Percentiles rank a stretch among this genome's conserved stretches.
phyloP scores from a whole-genome alignment of 1,284 basidiomycete genomes.

The Ustilago xerochloae region DNA sequence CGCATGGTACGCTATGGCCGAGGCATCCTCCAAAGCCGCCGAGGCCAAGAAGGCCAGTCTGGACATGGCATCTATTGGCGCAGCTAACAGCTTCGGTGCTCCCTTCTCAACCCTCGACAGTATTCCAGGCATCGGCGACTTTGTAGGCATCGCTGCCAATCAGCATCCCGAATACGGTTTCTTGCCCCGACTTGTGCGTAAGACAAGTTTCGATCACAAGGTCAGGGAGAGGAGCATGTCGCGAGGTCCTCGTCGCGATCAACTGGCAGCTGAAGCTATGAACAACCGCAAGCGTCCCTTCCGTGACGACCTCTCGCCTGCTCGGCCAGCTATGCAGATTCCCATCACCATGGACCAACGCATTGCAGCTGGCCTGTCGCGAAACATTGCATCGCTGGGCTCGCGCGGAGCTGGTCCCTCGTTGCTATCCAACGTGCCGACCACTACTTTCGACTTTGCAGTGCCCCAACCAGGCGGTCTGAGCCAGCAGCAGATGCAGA shows the following conservation, averaged over 20 bases:
- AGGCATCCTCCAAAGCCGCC: conserved; percentile 23
- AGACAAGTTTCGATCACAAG: conserved; percentile 68
- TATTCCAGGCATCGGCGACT: conserved; percentile 66
- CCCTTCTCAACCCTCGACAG: conserved; percentile 62
- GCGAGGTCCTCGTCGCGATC: conserved; percentile 50
- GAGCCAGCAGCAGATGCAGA: conserved; percentile 15
- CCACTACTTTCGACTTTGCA: conserved; percentile 55
- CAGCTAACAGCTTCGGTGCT: conserved; percentile 54
- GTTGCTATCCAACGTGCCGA: conserved; percentile 52
- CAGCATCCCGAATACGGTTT: conserved; percentile 68
- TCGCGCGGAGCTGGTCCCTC: conserved; percentile 25
- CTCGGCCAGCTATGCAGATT: conserved; percentile 50
- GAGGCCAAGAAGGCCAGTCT: conserved; percentile 43
- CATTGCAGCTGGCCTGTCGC: conserved; percentile 64
- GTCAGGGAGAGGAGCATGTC: conserved; percentile 64
- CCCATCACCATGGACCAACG: conserved; percentile 64
- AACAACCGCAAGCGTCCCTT: conserved; percentile 63
- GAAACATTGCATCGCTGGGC: conserved; percentile 54
- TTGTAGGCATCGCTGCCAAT: conserved; percentile 62
- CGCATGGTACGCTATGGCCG: conserved; percentile 29
- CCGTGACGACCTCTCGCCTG: conserved; percentile 60
- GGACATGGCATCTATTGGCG: conserved; percentile 61
- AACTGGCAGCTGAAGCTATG: conserved; percentile 32
- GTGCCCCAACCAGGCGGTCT: conserved; percentile 37
- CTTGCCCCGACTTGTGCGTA: conserved; percentile 64